phyloP scores from a whole-genome alignment of 176 grass and related monocot genomes.

The Oryza meridionalis region DNA sequence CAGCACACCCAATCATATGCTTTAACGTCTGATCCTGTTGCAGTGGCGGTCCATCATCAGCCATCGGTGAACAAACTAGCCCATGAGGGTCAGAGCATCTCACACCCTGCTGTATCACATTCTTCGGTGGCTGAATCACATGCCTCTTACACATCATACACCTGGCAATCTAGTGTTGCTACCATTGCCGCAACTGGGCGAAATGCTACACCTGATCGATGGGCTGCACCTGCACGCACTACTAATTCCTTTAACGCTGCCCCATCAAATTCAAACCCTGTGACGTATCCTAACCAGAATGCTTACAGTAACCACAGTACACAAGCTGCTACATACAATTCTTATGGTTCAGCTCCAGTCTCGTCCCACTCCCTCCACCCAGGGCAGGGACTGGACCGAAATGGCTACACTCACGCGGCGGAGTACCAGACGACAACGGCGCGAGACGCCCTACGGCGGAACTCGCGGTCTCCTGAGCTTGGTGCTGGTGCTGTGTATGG shows the following conservation, averaged over 20 bases:
- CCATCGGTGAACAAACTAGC: conserved; percentile 41
- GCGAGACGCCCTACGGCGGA: not conserved
- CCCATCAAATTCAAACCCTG: conserved; percentile 12
- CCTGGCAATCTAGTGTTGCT: conserved; percentile 53
- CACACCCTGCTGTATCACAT: conserved; percentile 25
- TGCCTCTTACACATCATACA: conserved; percentile 23
- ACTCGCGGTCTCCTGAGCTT: conserved; percentile 48
- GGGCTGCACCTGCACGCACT: conserved; percentile 11
- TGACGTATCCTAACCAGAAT: conserved; percentile 43
- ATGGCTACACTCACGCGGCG: conserved; percentile 7
- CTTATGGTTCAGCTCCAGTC: conserved; percentile 10
- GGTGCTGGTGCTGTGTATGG: conserved; percentile 36
- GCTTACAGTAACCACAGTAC: conserved; percentile 41
- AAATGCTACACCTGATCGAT: conserved; percentile 40
- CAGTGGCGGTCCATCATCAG: conserved; percentile 39
- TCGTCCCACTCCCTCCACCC: conserved; percentile 18
- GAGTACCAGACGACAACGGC: conserved; percentile 4
- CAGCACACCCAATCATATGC: conserved; percentile 40
- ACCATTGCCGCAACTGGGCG: conserved; percentile 12
- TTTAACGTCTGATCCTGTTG: conserved; percentile 25
- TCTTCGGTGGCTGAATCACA: conserved; percentile 27
- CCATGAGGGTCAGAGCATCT: conserved; percentile 42
- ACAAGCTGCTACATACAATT: conserved; percentile 28
- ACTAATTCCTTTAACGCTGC: conserved; percentile 39
- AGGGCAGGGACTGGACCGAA: conserved; percentile 29